These are phyloP conservation scores for Trifolium fragiferum DNA, from an alignment of 306 rosid species.

Conservation along the genomic window DNA sequence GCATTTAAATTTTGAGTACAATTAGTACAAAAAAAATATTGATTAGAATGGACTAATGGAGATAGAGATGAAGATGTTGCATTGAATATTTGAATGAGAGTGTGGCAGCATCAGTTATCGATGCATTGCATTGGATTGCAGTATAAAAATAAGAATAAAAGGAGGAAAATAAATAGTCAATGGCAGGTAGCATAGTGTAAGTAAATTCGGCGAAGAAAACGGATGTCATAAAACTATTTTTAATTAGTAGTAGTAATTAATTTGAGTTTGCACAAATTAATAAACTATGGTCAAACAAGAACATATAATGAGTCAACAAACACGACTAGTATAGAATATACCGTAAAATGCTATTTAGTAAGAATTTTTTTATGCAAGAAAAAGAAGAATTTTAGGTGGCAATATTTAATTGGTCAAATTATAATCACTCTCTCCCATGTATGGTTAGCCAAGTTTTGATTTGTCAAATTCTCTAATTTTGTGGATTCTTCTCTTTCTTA, in stretches of 20 bases:
- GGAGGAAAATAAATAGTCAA: not conserved
- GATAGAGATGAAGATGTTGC: not conserved
- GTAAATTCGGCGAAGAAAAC: conserved; percentile 37
- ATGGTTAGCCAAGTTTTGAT: too few relatives aligned
- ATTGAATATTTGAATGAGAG: not conserved
- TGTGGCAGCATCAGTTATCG: not conserved
- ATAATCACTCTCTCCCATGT: too few relatives aligned
- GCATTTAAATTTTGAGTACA: too few relatives aligned
- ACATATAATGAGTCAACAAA: conserved; percentile 30
- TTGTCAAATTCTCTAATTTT: too few relatives aligned
- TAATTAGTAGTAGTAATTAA: not conserved
- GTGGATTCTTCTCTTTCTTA: too few relatives aligned
- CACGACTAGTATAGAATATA: not conserved
- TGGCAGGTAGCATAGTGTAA: not conserved
- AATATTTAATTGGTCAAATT: too few relatives aligned
- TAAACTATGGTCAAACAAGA: conserved; percentile 19
- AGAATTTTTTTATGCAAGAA: too few relatives aligned
- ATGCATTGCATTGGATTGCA: not conserved
- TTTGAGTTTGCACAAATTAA: not conserved
- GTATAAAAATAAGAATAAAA: not conserved
- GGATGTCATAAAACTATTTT: conserved; percentile 2
- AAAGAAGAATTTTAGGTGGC: too few relatives aligned
- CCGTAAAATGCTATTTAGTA: too few relatives aligned
- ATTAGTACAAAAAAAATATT: too few relatives aligned
- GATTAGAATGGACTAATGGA: not conserved